Conservation (phyloP, 2,329 filamentous ascomycete genomes). For the Blastomyces percursus region DNA sequence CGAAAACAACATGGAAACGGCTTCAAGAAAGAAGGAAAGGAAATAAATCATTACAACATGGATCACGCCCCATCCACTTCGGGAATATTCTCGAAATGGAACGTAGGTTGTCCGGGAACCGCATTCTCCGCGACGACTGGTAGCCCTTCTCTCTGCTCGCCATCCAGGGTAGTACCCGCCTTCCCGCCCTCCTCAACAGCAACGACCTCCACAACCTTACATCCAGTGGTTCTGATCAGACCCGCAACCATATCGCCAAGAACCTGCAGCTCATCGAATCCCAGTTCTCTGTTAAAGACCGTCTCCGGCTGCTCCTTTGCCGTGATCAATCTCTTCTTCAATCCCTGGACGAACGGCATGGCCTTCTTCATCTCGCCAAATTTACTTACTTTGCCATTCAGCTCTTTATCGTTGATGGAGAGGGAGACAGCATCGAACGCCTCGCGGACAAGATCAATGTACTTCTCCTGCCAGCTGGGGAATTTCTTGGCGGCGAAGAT, state of each 20-base stretch:
- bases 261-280: conserved; percentile 72
- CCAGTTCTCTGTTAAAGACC: conserved; percentile 73
- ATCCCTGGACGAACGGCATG: conserved; percentile 84
- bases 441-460: conserved; percentile 66
- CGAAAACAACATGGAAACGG: neutral
- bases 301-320: conserved; percentile 53
- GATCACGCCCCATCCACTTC: conserved; percentile 11
- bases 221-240: conserved; percentile 64
- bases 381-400: conserved; percentile 70
- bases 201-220: conserved; percentile 57
- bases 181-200: conserved; percentile 49
- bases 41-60: neutral
- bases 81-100: conserved; percentile 70
- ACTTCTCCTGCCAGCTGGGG: conserved; percentile 85
- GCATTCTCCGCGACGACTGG: conserved; percentile 57
- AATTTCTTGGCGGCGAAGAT: conserved; percentile 72
- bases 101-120: conserved; percentile 70
- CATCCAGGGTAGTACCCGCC: conserved; percentile 34
- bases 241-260: conserved; percentile 67
- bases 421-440: conserved; percentile 54
- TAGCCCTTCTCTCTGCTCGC: conserved; percentile 41
- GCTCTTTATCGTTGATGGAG: conserved; percentile 64
- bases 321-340: conserved; percentile 69
- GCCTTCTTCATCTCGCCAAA: conserved; percentile 80
- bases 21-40: neutral